Evolutionary conservation across 2,329 filamentous ascomycete genomes (phyloP).

Genomic region (Beauveria pseudobassiana): DNA sequence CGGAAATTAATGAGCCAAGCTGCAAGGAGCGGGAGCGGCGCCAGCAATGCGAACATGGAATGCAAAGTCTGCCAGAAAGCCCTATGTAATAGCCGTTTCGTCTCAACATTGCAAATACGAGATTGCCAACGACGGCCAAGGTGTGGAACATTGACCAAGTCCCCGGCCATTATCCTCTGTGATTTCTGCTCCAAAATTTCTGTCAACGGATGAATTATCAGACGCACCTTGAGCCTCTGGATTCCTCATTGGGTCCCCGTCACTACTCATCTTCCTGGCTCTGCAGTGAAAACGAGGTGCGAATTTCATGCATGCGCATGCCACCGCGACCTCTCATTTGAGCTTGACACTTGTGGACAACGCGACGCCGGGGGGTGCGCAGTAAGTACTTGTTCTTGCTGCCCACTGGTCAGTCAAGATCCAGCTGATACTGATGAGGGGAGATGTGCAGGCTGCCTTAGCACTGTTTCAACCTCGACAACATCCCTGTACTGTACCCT

Average conservation of each 20-base stretch:
- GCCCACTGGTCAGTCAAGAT: background rate
- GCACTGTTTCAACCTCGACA: background rate
- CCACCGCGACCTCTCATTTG: background rate
- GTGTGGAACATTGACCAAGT: background rate
- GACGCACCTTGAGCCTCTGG: background rate
- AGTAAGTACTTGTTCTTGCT: too few species aligned
- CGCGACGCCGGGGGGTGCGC: background rate
- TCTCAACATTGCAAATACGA: background rate
- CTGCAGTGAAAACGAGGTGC: background rate
- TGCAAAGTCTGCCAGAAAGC: background rate
- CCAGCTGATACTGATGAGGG: background rate
- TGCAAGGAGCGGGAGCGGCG: background rate
- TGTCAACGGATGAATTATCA: background rate
- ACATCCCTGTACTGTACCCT: background rate
- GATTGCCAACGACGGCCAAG: background rate
- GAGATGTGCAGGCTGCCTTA: background rate
- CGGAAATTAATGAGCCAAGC: background rate
- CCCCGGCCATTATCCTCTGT: background rate
- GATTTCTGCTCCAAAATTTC: background rate
- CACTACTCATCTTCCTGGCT: background rate
- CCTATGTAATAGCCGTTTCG: background rate
- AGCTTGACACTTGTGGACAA: too few species aligned
- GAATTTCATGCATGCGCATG: background rate
- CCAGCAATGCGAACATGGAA: background rate
- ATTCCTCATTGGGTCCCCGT: background rate